Evolutionary conservation across 2,329 filamentous ascomycete species (phyloP).

Genomic region (Verticillium zaregamsianum): DNA sequence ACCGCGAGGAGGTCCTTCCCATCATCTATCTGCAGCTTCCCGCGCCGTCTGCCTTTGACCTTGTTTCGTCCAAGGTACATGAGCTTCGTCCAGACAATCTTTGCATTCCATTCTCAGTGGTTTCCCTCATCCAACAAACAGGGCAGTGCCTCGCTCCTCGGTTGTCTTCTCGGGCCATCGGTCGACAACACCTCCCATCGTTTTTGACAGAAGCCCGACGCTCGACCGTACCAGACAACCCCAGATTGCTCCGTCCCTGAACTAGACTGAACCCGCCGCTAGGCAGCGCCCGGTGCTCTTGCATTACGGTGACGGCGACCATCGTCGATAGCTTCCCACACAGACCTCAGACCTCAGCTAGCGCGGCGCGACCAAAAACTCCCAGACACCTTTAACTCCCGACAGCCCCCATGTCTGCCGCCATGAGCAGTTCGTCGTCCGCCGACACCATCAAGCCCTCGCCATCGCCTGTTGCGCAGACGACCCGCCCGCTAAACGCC

Average conservation of each 20-base stretch:
- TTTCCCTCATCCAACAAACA: no score
- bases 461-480: neutral
- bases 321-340: neutral
- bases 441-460: neutral
- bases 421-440: neutral
- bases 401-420: neutral
- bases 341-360: neutral
- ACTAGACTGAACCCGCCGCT: neutral
- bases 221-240: neutral
- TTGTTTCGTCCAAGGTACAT: no score
- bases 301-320: neutral
- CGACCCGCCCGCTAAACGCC: conserved; percentile 6
- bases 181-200: no score
- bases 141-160: no score
- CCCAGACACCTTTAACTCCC: no score
- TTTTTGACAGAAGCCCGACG: neutral
- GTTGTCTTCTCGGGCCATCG: no score
- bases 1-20: neutral
- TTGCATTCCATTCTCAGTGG: no score
- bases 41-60: neutral
- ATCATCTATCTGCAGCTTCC: no score
- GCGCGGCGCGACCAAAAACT: neutral
- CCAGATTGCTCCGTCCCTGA: neutral
- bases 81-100: no score
- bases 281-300: neutral